Evolutionary conservation across 768 basidiomycete genomes (phyloP).

Genomic region (Pleurotus pulmonarius): DNA sequence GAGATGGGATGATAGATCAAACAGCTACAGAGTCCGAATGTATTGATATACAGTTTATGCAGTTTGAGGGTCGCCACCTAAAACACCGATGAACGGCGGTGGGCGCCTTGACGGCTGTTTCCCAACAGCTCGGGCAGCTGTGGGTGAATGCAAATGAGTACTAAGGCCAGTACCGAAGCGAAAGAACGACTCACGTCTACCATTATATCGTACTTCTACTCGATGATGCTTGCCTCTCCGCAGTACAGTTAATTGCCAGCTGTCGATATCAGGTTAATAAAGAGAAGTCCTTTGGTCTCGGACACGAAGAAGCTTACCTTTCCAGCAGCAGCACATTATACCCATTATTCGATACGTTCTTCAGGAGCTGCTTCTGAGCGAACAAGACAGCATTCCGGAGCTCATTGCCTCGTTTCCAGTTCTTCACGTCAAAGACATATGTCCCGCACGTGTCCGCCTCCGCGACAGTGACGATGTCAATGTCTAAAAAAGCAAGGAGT

Average conservation of each 20-base stretch:
- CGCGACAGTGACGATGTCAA: conserved; percentile 55
- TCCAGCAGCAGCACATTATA: conserved; percentile 66
- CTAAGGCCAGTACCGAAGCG: background rate
- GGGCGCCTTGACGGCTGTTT: conserved; percentile 40
- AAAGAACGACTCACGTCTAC: conserved; percentile 41
- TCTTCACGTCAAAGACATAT: conserved; percentile 60
- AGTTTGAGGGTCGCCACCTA: conserved; percentile 34
- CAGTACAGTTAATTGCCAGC: conserved; percentile 66
- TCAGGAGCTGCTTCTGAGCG: conserved; percentile 60
- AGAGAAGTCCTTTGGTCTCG: too few species aligned
- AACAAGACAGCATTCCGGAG: conserved; percentile 54
- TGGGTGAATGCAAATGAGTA: conserved; percentile 7
- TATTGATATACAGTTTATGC: conserved; percentile 11
- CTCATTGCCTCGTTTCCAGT: conserved; percentile 38
- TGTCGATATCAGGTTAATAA: conserved; percentile 19
- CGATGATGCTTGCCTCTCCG: conserved; percentile 62
- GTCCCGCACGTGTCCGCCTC: conserved; percentile 52
- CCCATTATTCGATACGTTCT: conserved; percentile 48
- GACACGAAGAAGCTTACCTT: conserved; percentile 39
- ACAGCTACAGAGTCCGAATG: background rate
- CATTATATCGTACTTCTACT: conserved; percentile 66
- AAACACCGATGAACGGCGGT: conserved; percentile 68
- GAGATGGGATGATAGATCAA: background rate
- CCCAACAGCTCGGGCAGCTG: conserved; percentile 53
- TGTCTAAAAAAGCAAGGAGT: conserved; percentile 32